phyloP scores from a whole-genome alignment of 495 filamentous ascomycete species.

The Talaromyces trachyspermus region DNA sequence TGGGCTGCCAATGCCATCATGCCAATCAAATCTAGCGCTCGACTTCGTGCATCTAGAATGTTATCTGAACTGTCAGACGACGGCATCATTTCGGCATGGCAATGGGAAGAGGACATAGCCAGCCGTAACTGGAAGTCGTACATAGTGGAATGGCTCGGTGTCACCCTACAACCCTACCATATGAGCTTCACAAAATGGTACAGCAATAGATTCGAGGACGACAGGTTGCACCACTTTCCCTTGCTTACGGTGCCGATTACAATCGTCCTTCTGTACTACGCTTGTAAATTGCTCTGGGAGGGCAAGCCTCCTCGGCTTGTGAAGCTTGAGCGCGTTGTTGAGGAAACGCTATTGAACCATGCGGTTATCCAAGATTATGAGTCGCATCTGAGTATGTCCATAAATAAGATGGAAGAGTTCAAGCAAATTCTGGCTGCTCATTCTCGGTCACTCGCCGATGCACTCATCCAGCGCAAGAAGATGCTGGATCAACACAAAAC shows the following conservation, averaged over 20 bases:
- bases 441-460: not conserved
- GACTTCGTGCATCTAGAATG: not conserved
- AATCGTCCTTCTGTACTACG: not conserved
- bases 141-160: no score
- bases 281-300: not conserved
- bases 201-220: not conserved
- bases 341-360: constrained; percentile 2
- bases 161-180: not conserved
- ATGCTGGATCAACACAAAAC: constrained; percentile 2
- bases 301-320: not conserved
- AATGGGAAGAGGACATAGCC: no score
- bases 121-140: no score
- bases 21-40: not conserved
- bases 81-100: not conserved
- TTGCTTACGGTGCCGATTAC: not conserved
- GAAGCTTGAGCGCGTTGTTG: not conserved
- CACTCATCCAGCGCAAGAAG: not conserved
- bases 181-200: not conserved
- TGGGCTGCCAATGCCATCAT: not conserved
- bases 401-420: not conserved
- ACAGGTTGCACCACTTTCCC: not conserved
- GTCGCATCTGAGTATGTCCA: not conserved
- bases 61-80: not conserved
- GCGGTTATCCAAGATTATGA: not conserved
- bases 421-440: not conserved